Conservation (phyloP, 2,329 filamentous ascomycete species). For the Fusarium domesticum region DNA sequence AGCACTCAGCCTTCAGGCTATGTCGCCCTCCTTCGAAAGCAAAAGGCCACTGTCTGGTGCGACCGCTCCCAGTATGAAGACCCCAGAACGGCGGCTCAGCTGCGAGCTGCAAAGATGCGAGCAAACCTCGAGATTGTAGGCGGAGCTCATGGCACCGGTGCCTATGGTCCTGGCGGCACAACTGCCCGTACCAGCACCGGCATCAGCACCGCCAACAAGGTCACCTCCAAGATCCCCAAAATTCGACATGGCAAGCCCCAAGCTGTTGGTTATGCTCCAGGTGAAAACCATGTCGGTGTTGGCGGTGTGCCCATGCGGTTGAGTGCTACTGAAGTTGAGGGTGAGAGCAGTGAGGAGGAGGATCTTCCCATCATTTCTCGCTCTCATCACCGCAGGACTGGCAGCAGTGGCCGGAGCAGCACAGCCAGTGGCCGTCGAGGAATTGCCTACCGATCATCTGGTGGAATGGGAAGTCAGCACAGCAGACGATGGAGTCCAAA, state of each 20-base stretch:
- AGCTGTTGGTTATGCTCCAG: slow-evolving; percentile 74
- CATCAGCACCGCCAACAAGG: slow-evolving; percentile 59
- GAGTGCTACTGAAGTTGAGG: slow-evolving; percentile 93
- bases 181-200: slow-evolving; percentile 59
- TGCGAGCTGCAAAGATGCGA: slow-evolving; percentile 81
- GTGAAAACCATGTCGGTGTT: slow-evolving; percentile 69
- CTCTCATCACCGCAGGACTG: slow-evolving; percentile 65
- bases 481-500: slow-evolving; percentile 50
- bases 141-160: slow-evolving; percentile 50
- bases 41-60: slow-evolving; percentile 98
- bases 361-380: slow-evolving; percentile 48
- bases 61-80: slow-evolving; percentile 92
- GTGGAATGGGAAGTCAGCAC: slow-evolving; percentile 41
- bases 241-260: slow-evolving; percentile 82
- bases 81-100: slow-evolving; percentile 75
- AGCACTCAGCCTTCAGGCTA: slow-evolving; percentile 67
- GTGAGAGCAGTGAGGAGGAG: slow-evolving; percentile 77
- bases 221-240: slow-evolving; percentile 85
- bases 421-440: slow-evolving; percentile 51
- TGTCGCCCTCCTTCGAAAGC: slow-evolving; percentile 91
- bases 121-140: slow-evolving; percentile 81
- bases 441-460: slow-evolving; percentile 50
- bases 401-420: slow-evolving; percentile 74
- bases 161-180: slow-evolving; percentile 38
- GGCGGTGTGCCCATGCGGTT: slow-evolving; percentile 85